Percentiles rank a stretch among this genome's conserved stretches.
These are phyloP conservation scores for Leishmania aethiopica DNA, from an alignment of 208 protist species.

Conservation along the genomic window DNA sequence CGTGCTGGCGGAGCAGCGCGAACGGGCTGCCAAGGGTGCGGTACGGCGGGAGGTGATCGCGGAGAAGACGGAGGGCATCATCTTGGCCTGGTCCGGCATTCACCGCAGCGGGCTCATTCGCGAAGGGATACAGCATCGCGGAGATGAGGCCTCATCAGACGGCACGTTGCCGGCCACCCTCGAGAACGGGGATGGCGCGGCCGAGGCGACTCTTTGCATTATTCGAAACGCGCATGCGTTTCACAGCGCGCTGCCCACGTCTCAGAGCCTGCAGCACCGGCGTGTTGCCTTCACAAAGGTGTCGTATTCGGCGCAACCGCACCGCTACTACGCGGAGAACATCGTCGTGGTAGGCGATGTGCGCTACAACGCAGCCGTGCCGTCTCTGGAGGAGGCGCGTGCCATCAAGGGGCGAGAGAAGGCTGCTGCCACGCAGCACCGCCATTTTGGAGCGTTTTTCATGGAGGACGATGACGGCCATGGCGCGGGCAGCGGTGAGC, in stretches of 20 bases:
- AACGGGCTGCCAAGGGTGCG: conserved; percentile 22
- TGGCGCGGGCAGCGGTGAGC: not conserved
- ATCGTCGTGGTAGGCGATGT: conserved; percentile 59
- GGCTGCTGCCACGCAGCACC: conserved; percentile 24
- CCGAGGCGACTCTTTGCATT: conserved; percentile 42
- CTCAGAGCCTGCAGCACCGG: conserved; percentile 62
- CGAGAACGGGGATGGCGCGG: conserved; percentile 2
- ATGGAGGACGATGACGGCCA: conserved; percentile 20
- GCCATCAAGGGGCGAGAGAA: conserved; percentile 45
- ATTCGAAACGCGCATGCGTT: conserved; percentile 84
- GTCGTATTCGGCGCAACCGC: conserved; percentile 50
- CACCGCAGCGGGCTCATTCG: conserved; percentile 80
- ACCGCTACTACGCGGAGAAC: conserved; percentile 73
- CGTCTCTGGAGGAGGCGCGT: conserved; percentile 42
- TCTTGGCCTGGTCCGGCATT: conserved; percentile 76
- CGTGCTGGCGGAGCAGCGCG: conserved; percentile 35
- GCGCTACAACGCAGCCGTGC: conserved; percentile 48
- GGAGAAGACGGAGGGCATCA: conserved; percentile 33
- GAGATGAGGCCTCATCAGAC: not conserved
- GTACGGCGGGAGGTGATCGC: conserved; percentile 48
- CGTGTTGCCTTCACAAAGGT: conserved; percentile 76
- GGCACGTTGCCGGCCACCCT: conserved; percentile 13
- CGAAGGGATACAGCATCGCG: conserved; percentile 15
- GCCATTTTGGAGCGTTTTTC: conserved; percentile 25
- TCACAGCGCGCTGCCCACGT: conserved; percentile 77